phyloP scores from a whole-genome alignment of 192 early-diverging fungal genomes.

The Spizellomyces sp. region DNA sequence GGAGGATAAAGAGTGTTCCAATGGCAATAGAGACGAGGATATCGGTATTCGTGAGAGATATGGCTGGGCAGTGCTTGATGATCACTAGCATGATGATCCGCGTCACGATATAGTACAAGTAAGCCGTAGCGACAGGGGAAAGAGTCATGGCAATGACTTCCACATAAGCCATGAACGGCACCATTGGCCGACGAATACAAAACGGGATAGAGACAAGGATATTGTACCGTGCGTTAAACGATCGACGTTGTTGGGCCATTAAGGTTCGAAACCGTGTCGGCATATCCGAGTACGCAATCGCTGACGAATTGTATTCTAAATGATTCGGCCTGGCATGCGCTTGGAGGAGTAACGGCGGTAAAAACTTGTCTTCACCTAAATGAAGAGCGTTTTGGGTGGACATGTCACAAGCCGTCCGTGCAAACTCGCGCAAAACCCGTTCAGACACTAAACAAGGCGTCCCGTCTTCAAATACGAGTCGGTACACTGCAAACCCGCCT shows the following conservation, averaged over 20 bases:
- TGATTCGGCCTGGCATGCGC: not conserved
- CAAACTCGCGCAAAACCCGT: not conserved
- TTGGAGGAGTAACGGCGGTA: conserved; percentile 1
- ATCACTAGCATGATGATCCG: not conserved
- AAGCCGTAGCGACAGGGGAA: not conserved
- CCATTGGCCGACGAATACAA: not conserved
- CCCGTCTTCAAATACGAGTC: not conserved
- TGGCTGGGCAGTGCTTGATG: conserved; percentile 4
- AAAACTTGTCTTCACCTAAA: conserved; percentile 7
- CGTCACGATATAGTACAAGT: conserved; percentile 4
- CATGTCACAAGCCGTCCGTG: not conserved
- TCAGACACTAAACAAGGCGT: conserved; percentile 1
- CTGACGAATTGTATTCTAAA: conserved; percentile 7
- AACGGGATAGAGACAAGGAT: not conserved
- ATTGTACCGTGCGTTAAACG: not conserved
- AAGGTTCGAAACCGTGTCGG: not conserved
- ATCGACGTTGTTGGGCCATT: not conserved
- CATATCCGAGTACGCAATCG: conserved; percentile 3
- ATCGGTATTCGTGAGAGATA: not conserved
- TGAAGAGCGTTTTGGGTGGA: not conserved
- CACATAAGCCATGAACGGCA: not conserved
- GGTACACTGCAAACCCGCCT: conserved; percentile 13
- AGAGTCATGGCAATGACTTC: conserved; percentile 10
- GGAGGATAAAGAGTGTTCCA: not conserved
- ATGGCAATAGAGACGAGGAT: conserved; percentile 4